Conservation (phyloP, 179 eudicot genomes). For the Silene coronaria region DNA sequence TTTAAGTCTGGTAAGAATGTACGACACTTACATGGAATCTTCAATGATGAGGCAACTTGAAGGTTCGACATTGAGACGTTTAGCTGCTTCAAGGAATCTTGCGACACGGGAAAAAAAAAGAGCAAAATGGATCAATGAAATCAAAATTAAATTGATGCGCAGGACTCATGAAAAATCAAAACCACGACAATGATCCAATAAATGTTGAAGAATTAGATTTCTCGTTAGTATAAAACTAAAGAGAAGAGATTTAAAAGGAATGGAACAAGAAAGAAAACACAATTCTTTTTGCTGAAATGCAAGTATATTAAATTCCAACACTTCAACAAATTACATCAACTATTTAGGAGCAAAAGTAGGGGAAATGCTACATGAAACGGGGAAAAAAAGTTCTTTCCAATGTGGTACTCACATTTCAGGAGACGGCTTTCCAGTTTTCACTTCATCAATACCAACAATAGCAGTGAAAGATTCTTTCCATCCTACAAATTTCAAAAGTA, state of each 20-base stretch:
- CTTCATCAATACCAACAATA: conserved; percentile 82
- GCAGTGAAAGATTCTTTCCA: conserved; percentile 83
- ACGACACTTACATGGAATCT: conserved; percentile 72
- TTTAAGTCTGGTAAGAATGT: background rate
- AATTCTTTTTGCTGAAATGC: too few species aligned
- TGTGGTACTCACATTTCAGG: conserved; percentile 63
- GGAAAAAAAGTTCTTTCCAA: too few species aligned
- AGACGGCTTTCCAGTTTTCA: conserved; percentile 64
- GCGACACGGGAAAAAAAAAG: conserved; percentile 12
- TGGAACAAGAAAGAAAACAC: background rate
- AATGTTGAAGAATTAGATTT: background rate
- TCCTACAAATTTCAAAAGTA: conserved; percentile 32
- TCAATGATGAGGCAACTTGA: conserved; percentile 80
- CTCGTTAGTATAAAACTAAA: background rate
- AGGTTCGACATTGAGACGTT: conserved; percentile 54
- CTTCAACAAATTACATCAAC: too few species aligned
- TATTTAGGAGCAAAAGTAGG: too few species aligned
- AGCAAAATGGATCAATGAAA: too few species aligned
- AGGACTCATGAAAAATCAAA: background rate
- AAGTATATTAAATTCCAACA: too few species aligned
- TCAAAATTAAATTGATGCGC: background rate
- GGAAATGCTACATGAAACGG: too few species aligned
- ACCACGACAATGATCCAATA: background rate
- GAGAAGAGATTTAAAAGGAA: background rate
- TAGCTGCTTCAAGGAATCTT: conserved; percentile 88